A percentile compares a stretch with the other conserved stretches of the same genome.
Evolutionary conservation across 2,329 filamentous ascomycete species (phyloP).

Genomic region (Ascochyta koolunga): DNA sequence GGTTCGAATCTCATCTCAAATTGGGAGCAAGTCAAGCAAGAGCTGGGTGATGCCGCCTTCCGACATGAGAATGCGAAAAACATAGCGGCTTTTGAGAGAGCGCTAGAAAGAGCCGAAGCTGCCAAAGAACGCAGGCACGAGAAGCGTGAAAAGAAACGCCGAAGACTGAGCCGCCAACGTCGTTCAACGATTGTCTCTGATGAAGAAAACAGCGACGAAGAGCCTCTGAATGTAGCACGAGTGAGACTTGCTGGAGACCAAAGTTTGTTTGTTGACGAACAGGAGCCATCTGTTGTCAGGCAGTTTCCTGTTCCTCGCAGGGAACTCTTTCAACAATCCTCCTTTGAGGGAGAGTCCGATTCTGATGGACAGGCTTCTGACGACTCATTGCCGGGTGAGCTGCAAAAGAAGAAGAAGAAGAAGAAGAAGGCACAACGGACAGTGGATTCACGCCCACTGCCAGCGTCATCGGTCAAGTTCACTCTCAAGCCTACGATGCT

Average conservation of each 20-base stretch:
- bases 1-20: constrained; percentile 11
- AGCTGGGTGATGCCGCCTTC: constrained; percentile 14
- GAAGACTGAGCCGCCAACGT: constrained; percentile 6
- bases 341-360: constrained; percentile 17
- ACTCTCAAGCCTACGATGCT: neutral
- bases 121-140: constrained; percentile 13
- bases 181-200: neutral
- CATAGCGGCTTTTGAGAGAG: constrained; percentile 11
- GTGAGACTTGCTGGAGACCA: neutral
- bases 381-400: constrained; percentile 15
- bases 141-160: constrained; percentile 29
- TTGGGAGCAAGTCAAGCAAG: constrained; percentile 10
- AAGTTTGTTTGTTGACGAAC: constrained; percentile 18
- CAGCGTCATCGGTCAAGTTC: neutral
- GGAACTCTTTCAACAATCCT: constrained; percentile 26
- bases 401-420: neutral
- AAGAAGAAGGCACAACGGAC: neutral
- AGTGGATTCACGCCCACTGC: too few relatives aligned
- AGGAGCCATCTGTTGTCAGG: neutral
- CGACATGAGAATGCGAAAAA: constrained; percentile 17
- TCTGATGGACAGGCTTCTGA: constrained; percentile 1
- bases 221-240: neutral
- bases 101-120: constrained; percentile 1
- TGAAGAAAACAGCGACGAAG: constrained; percentile 22
- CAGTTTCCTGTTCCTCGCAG: constrained; percentile 12